Evolutionary conservation across 2,329 filamentous ascomycete genomes (phyloP).

Genomic region (Penicillium decumbens): DNA sequence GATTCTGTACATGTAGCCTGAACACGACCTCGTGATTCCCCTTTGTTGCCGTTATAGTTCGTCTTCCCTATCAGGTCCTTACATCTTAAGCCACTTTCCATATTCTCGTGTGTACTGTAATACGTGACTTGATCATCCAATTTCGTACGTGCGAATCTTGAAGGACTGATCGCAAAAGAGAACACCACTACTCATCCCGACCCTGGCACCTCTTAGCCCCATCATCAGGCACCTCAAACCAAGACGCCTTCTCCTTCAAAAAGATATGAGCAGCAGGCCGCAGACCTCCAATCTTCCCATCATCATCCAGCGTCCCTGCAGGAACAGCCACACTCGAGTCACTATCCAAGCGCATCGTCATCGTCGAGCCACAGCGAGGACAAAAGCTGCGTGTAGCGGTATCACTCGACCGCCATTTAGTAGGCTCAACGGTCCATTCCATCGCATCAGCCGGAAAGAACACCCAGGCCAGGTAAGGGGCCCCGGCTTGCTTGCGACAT

Average conservation of each 20-base stretch:
- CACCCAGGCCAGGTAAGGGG: slow-evolving; percentile 44
- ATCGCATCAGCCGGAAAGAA: slow-evolving; percentile 35
- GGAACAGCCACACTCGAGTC: slow-evolving; percentile 34
- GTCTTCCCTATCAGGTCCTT: slow-evolving; percentile 23
- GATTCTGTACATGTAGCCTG: slow-evolving; percentile 34
- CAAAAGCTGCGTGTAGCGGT: slow-evolving; percentile 45
- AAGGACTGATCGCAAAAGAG: background rate
- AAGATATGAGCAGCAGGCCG: slow-evolving; percentile 42
- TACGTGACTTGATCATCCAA: too few relatives aligned
- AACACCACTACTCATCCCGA: slow-evolving; percentile 5
- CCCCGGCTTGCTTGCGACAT: slow-evolving; percentile 48
- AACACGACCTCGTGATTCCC: slow-evolving; percentile 33
- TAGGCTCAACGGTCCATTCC: slow-evolving; percentile 32
- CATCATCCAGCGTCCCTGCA: slow-evolving; percentile 42
- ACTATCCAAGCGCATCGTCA: slow-evolving; percentile 43
- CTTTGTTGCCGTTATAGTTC: slow-evolving; percentile 19
- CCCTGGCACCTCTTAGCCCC: slow-evolving; percentile 27
- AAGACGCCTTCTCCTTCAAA: slow-evolving; percentile 39
- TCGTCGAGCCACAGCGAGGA: slow-evolving; percentile 44
- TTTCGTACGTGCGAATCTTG: background rate
- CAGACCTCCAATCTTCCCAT: slow-evolving; percentile 26
- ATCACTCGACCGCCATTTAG: slow-evolving; percentile 35
- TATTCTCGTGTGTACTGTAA: background rate
- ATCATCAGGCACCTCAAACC: slow-evolving; percentile 40
- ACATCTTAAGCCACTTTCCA: background rate